Evolutionary conservation across 306 rosid species (phyloP).

Genomic region (Vigna nakashimae): DNA sequence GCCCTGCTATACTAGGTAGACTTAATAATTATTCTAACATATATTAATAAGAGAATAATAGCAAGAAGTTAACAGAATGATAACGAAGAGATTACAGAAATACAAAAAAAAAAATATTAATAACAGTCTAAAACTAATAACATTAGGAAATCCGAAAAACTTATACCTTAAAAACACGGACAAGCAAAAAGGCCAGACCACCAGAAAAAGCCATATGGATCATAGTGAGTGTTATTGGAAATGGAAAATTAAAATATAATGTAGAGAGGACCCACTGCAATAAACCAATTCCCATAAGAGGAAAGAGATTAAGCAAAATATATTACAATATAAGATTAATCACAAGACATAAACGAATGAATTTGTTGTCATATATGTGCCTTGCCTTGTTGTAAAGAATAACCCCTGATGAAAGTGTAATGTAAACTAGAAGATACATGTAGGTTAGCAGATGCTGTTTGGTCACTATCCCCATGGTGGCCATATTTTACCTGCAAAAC

Average conservation of each 20-base stretch:
- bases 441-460: conserved; percentile 58
- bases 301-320: conserved; percentile 30
- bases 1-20: too few species aligned
- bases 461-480: conserved; percentile 31
- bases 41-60: conserved; percentile 21
- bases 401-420: conserved; percentile 60
- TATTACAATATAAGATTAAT: background rate
- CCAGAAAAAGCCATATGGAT: conserved; percentile 75
- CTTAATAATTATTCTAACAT: too few species aligned
- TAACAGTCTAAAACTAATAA: conserved; percentile 23
- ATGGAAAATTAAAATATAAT: conserved; percentile 65
- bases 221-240: conserved; percentile 71
- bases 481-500: conserved; percentile 47
- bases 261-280: conserved; percentile 71
- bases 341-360: conserved; percentile 14
- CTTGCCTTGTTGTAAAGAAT: conserved; percentile 58
- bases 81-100: background rate
- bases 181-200: conserved; percentile 56
- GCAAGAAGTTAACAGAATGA: conserved; percentile 35
- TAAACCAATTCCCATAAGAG: conserved; percentile 34
- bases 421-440: conserved; percentile 57
- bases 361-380: background rate
- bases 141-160: conserved; percentile 42
- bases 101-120: background rate
- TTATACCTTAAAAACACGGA: conserved; percentile 65